A percentile compares a stretch with the other conserved stretches of the same genome.
Evolutionary conservation across 2,329 filamentous ascomycete species (phyloP).

Genomic region (Teratosphaeria viscida): DNA sequence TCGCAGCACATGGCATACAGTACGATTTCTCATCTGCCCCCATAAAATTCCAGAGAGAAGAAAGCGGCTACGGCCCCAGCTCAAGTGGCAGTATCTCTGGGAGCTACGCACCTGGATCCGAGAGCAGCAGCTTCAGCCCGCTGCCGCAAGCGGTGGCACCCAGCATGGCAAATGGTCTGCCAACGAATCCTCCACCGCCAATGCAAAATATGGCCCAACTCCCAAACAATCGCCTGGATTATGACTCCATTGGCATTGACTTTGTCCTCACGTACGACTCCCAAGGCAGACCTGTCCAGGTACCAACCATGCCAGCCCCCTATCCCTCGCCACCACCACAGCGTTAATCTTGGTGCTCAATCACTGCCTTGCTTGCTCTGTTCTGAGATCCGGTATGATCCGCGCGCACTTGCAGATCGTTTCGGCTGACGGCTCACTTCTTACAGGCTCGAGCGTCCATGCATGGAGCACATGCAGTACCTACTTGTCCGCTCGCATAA

Average conservation of each 20-base stretch:
- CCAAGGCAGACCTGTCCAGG: constrained; percentile 22
- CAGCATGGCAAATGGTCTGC: constrained; percentile 2
- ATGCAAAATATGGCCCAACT: constrained; percentile 18
- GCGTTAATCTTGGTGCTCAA: constrained; percentile 7
- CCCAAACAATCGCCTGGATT: constrained; percentile 46
- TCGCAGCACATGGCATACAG: constrained; percentile 48
- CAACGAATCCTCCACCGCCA: constrained; percentile 7
- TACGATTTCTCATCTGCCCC: constrained; percentile 38
- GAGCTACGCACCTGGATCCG: constrained; percentile 45
- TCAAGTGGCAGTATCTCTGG: constrained; percentile 50
- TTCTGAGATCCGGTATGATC: constrained; percentile 5
- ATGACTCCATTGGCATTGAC: constrained; percentile 77
- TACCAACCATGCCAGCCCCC: constrained; percentile 33
- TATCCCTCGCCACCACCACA: constrained; percentile 55
- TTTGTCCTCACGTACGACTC: constrained; percentile 78
- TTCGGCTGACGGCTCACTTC: constrained; percentile 9
- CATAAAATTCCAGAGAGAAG: constrained; percentile 23
- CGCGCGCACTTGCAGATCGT: constrained; percentile 9
- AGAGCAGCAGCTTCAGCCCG: constrained; percentile 38
- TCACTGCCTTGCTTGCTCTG: not conserved
- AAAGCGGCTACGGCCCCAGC: constrained; percentile 33
- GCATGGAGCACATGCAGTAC: constrained; percentile 82
- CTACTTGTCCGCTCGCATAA: constrained; percentile 52
- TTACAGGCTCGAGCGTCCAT: constrained; percentile 73
- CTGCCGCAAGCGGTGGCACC: constrained; percentile 7